Evolutionary conservation across 1,284 basidiomycete genomes (phyloP).

Genomic region (Sporisorium sorghi): DNA sequence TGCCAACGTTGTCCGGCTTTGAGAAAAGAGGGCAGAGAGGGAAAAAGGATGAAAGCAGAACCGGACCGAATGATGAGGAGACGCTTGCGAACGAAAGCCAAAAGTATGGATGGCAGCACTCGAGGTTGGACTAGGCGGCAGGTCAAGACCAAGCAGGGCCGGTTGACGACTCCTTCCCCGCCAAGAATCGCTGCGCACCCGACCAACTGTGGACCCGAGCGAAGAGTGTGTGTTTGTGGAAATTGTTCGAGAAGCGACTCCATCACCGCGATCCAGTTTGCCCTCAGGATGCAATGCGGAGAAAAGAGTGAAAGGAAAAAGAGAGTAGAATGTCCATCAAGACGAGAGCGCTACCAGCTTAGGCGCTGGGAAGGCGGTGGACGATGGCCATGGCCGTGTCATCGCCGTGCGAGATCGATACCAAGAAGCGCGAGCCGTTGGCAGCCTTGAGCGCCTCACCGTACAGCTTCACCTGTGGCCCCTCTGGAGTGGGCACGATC

Average conservation of each 20-base stretch:
- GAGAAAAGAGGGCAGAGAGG: slow-evolving; percentile 2
- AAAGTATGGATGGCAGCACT: slow-evolving; percentile 9
- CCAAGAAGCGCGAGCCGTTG: slow-evolving; percentile 81
- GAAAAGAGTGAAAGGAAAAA: neutral
- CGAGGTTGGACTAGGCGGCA: slow-evolving; percentile 37
- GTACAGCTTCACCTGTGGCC: slow-evolving; percentile 81
- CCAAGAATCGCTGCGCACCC: slow-evolving; percentile 20
- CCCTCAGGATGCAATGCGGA: slow-evolving; percentile 17
- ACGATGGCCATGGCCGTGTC: slow-evolving; percentile 63
- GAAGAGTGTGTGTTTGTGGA: slow-evolving; percentile 1
- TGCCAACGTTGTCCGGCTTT: neutral
- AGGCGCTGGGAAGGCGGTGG: slow-evolving; percentile 56
- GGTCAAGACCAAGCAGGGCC: slow-evolving; percentile 17
- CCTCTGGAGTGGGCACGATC: slow-evolving; percentile 77
- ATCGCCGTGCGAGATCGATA: slow-evolving; percentile 85
- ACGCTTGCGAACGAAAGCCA: slow-evolving; percentile 12
- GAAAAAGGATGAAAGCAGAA: slow-evolving; percentile 4
- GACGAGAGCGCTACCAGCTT: slow-evolving; percentile 6
- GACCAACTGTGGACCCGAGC: slow-evolving; percentile 44
- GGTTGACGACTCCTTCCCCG: slow-evolving; percentile 55
- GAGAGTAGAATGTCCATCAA: neutral
- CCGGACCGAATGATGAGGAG: neutral
- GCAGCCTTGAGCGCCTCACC: slow-evolving; percentile 54
- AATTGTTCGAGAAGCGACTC: slow-evolving; percentile 2
- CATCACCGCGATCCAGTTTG: neutral